phyloP scores from a whole-genome alignment of 805 yeast genomes.

The Clavispora asparagi region DNA sequence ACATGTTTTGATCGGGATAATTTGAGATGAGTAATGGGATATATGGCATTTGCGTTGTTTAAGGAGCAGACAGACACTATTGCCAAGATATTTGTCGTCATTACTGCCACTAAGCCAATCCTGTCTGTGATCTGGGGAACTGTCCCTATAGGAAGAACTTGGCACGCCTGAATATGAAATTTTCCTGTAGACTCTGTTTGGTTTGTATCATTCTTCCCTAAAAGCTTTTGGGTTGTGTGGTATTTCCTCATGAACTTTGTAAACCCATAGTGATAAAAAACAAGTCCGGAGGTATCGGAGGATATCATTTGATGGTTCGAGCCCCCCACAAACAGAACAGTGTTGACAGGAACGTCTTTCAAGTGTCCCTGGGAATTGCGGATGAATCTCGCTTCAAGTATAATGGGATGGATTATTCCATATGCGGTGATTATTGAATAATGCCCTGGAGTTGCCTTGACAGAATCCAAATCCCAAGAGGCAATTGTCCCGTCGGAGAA shows the following conservation, averaged over 20 bases:
- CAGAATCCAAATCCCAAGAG: conserved; percentile 54
- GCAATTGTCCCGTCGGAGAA: conserved; percentile 57
- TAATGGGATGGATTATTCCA: conserved; percentile 5
- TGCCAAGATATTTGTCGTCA: conserved; percentile 46
- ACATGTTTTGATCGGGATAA: conserved; percentile 41
- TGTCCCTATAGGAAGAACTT: conserved; percentile 58
- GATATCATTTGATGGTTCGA: conserved; percentile 26
- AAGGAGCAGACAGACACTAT: conserved; percentile 52
- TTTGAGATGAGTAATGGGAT: conserved; percentile 47
- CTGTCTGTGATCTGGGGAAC: conserved; percentile 49
- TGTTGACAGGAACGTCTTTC: conserved; percentile 17
- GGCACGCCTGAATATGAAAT: conserved; percentile 26
- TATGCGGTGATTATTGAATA: conserved; percentile 27
- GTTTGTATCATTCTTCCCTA: conserved; percentile 41
- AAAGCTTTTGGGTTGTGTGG: conserved; percentile 42
- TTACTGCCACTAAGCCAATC: conserved; percentile 55
- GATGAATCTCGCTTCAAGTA: conserved; percentile 20
- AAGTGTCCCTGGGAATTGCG: conserved; percentile 28
- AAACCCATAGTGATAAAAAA: conserved; percentile 60
- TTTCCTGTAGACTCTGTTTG: conserved; percentile 7
- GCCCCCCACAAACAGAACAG: conserved; percentile 24
- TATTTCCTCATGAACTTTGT: conserved; percentile 51
- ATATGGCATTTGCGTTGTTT: conserved; percentile 21
- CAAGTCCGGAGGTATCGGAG: conserved; percentile 34
- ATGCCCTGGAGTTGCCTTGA: neutral